Percentiles rank a stretch among this genome's conserved stretches.
phyloP scores from a whole-genome alignment of 768 basidiomycete genomes.

The Podaxis sp. region DNA sequence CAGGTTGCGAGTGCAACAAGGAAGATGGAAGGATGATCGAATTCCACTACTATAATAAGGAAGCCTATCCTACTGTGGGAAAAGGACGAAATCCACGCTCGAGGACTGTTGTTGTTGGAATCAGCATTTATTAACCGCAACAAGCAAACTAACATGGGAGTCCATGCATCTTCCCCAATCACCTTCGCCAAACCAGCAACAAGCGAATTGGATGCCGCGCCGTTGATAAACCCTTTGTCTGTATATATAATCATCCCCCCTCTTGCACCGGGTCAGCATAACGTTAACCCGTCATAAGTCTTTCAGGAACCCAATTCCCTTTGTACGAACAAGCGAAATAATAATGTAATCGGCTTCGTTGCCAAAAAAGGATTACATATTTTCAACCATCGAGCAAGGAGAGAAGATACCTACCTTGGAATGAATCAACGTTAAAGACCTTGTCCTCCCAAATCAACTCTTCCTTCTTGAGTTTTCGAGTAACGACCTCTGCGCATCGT shows the following conservation, averaged over 20 bases:
- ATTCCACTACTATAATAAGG: background rate
- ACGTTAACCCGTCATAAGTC: slow-evolving; percentile 65
- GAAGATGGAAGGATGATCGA: background rate
- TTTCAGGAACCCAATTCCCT: slow-evolving; percentile 47
- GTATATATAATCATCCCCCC: slow-evolving; percentile 63
- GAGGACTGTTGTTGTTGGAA: no score
- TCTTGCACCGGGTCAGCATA: slow-evolving; percentile 70
- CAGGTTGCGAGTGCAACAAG: background rate
- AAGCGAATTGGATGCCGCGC: slow-evolving; percentile 25
- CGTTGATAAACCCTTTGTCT: slow-evolving; percentile 46
- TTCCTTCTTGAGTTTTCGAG: slow-evolving; percentile 43
- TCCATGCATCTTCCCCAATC: slow-evolving; percentile 19
- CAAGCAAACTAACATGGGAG: no score
- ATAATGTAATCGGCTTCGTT: slow-evolving; percentile 56
- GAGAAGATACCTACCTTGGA: slow-evolving; percentile 50
- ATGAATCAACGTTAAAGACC: slow-evolving; percentile 75
- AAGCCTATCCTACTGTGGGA: background rate
- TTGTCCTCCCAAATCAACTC: slow-evolving; percentile 52
- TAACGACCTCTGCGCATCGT: slow-evolving; percentile 59
- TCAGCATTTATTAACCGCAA: no score
- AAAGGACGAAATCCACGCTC: slow-evolving; percentile 11
- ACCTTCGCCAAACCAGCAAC: slow-evolving; percentile 26
- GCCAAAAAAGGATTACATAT: slow-evolving; percentile 25
- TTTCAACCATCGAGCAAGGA: background rate
- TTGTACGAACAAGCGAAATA: slow-evolving; percentile 15